phyloP scores from a whole-genome alignment of 2,329 filamentous ascomycete species.

The Alternaria sp. region DNA sequence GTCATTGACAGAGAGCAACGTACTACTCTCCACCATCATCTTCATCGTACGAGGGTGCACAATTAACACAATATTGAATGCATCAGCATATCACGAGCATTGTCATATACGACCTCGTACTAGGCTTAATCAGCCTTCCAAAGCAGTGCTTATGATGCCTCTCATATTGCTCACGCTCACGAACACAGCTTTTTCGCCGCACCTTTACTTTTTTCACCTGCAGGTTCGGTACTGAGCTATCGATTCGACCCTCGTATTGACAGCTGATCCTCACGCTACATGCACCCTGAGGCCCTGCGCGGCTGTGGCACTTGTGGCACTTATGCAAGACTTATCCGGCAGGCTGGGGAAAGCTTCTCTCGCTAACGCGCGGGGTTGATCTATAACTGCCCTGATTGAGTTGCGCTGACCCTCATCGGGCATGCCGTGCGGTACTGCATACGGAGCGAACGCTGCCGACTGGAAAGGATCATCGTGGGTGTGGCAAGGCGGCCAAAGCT shows the following conservation, averaged over 20 bases:
- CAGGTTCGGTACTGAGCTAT: conserved; percentile 13
- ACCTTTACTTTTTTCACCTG: conserved; percentile 5
- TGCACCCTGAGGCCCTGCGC: conserved; percentile 6
- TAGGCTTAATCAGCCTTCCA: conserved; percentile 19
- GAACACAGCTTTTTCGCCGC: not conserved
- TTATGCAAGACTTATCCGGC: conserved; percentile 17
- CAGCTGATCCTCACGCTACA: conserved; percentile 2
- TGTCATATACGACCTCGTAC: conserved; percentile 4
- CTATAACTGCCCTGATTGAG: conserved; percentile 22
- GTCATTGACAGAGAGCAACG: not conserved
- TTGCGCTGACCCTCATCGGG: conserved; percentile 4
- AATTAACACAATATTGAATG: not conserved
- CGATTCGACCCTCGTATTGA: conserved; percentile 11
- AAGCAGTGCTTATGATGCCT: conserved; percentile 4
- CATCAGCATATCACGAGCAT: not conserved
- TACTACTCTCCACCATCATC: not conserved
- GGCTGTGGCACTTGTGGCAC: conserved; percentile 7
- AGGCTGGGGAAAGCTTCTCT: conserved; percentile 10
- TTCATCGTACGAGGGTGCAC: not conserved
- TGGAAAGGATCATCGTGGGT: conserved; percentile 2
- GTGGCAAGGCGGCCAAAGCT: conserved; percentile 10
- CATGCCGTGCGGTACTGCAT: conserved; percentile 10
- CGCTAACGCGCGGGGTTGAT: conserved; percentile 20
- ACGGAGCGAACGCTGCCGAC: conserved; percentile 2
- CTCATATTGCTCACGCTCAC: conserved; percentile 20